Conservation (phyloP, 176 grass and related monocot genomes). For the Triticum urartu region DNA sequence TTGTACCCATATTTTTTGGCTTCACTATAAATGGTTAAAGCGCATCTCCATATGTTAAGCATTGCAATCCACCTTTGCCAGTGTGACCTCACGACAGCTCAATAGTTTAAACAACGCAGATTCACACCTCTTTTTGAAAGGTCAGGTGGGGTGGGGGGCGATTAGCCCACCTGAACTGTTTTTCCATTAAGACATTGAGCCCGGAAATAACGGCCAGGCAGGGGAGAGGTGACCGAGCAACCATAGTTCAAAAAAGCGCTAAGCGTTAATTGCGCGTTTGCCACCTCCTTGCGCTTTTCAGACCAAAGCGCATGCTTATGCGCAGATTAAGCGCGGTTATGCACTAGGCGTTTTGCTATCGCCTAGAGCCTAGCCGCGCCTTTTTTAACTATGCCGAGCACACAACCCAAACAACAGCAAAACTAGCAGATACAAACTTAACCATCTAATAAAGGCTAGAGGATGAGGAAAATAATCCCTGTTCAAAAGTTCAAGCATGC, state of each 20-base stretch:
- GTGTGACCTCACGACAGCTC: not conserved
- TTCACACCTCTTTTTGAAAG: not conserved
- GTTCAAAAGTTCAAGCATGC: not conserved
- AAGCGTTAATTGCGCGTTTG: too few species aligned
- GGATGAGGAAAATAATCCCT: not conserved
- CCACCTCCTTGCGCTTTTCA: too few species aligned
- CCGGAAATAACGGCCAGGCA: not conserved
- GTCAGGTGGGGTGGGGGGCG: too few species aligned
- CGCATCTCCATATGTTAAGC: not conserved
- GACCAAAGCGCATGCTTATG: too few species aligned
- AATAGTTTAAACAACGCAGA: not conserved
- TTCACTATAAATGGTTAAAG: not conserved
- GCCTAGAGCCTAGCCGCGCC: too few species aligned
- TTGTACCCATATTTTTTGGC: not conserved
- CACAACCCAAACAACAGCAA: not conserved
- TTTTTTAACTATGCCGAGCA: not conserved
- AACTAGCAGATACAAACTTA: not conserved
- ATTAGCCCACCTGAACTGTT: too few species aligned
- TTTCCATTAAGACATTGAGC: not conserved
- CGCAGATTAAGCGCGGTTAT: too few species aligned
- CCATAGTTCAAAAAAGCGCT: too few species aligned
- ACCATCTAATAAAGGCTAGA: not conserved
- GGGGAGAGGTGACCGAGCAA: not conserved
- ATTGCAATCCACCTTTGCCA: constrained; percentile 8
- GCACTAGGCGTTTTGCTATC: too few species aligned